Percentiles rank a stretch among this genome's conserved stretches.
Evolutionary conservation across 768 basidiomycete species (phyloP).

Genomic region (Trichaptum fuscoviolaceum): DNA sequence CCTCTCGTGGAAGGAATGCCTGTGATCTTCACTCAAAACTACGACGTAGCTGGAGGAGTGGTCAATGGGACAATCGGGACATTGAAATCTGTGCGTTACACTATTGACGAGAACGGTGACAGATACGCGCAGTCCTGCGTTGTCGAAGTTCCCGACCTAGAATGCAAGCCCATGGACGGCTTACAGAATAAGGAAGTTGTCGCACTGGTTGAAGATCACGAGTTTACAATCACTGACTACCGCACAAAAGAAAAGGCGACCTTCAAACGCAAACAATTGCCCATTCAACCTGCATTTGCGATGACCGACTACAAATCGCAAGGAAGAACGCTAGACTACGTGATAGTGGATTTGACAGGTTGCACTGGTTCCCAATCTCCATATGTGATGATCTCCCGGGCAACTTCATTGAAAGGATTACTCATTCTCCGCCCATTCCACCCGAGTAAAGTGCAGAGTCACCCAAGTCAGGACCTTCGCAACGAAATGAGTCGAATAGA

Average conservation of each 20-base stretch:
- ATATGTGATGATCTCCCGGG: conserved; percentile 39
- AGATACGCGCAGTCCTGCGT: conserved; percentile 20
- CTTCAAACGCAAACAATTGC: conserved; percentile 29
- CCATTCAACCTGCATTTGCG: conserved; percentile 32
- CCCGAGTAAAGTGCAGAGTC: conserved; percentile 10
- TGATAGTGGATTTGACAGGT: conserved; percentile 27
- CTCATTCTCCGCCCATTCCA: conserved; percentile 26
- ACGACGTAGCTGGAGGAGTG: conserved; percentile 30
- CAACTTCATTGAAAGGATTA: conserved; percentile 23
- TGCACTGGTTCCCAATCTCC: conserved; percentile 29
- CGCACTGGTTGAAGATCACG: conserved; percentile 19
- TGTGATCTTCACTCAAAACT: conserved; percentile 32
- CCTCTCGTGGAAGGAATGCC: conserved; percentile 36
- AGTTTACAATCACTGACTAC: conserved; percentile 22
- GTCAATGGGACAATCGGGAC: conserved; percentile 29
- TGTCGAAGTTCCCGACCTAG: conserved; percentile 15
- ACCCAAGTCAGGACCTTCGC: background rate
- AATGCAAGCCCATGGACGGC: conserved; percentile 12
- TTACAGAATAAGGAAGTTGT: conserved; percentile 15
- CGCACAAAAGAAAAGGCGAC: conserved; percentile 14
- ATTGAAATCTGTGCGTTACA: conserved; percentile 20
- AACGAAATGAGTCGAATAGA: too few species aligned
- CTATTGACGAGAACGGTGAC: conserved; percentile 13
- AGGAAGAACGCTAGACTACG: conserved; percentile 28
- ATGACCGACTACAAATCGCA: conserved; percentile 38